Evolutionary conservation across 208 protist species (phyloP).

Genomic region (Crithidia thermophila): DNA sequence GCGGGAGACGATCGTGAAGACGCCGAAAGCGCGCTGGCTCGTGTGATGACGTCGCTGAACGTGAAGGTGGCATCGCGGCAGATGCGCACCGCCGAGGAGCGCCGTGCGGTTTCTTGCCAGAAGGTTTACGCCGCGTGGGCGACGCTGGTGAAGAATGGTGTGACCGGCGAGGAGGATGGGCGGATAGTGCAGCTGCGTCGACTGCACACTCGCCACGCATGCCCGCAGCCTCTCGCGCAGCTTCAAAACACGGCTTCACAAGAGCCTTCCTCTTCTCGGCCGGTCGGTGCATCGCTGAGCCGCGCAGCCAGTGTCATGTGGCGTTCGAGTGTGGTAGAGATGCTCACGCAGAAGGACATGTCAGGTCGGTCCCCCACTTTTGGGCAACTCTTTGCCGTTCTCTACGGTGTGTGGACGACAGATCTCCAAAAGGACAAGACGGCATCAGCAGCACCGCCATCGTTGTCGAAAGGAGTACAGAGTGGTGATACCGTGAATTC

Average conservation of each 20-base stretch:
- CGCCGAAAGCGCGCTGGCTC: neutral
- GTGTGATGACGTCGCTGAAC: neutral
- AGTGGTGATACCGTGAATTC: too few species aligned
- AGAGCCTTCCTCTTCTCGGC: neutral
- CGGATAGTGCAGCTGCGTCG: slow-evolving; percentile 26
- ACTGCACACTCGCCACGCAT: slow-evolving; percentile 17
- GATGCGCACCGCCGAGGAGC: neutral
- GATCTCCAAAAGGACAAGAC: neutral
- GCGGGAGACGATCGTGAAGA: neutral
- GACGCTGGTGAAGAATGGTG: slow-evolving; percentile 19
- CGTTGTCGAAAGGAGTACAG: too few species aligned
- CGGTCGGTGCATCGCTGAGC: neutral
- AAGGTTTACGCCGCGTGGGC: slow-evolving; percentile 32
- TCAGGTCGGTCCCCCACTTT: slow-evolving; percentile 32
- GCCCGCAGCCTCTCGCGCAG: slow-evolving; percentile 3
- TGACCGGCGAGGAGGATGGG: slow-evolving; percentile 4
- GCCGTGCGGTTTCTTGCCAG: slow-evolving; percentile 7
- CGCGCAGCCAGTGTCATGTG: neutral
- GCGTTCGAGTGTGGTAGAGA: slow-evolving; percentile 22
- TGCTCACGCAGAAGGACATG: slow-evolving; percentile 21
- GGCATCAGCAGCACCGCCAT: neutral
- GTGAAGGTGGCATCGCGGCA: neutral
- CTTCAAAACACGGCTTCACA: neutral
- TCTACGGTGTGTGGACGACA: slow-evolving; percentile 27
- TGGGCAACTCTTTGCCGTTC: slow-evolving; percentile 35